Conservation (phyloP, 306 rosid genomes). For the Gastrolobium villosum region DNA sequence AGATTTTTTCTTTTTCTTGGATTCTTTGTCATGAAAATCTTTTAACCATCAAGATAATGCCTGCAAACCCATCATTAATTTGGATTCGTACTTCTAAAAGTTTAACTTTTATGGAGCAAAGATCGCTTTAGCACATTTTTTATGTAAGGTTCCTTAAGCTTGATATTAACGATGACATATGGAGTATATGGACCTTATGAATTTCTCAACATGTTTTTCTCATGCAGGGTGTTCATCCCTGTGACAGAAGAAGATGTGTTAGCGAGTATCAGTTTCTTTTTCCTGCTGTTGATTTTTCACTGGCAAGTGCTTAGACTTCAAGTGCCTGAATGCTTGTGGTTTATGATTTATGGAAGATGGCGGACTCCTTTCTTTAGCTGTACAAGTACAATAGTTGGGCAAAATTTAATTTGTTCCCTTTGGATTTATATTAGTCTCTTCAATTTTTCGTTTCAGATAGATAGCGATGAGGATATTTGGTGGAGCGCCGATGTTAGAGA, state of each 20-base stretch:
- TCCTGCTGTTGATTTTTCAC: constrained; percentile 93
- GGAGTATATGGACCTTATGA: constrained; percentile 22
- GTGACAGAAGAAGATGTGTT: constrained; percentile 85
- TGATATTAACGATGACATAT: constrained; percentile 25
- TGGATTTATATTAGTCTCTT: constrained; percentile 40
- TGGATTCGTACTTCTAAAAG: constrained; percentile 21
- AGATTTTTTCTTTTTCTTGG: constrained; percentile 3
- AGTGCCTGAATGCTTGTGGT: constrained; percentile 8
- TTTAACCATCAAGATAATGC: constrained; percentile 6
- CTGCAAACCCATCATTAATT: constrained; percentile 1
- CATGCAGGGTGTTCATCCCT: constrained; percentile 92
- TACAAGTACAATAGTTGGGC: constrained; percentile 25
- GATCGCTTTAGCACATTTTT: neutral
- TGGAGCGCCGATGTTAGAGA: constrained; percentile 87
- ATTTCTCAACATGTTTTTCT: constrained; percentile 25
- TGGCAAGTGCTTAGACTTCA: constrained; percentile 64
- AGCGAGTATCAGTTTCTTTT: constrained; percentile 77
- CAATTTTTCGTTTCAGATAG: constrained; percentile 67
- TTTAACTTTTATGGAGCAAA: constrained; percentile 28
- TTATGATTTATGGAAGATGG: constrained; percentile 47
- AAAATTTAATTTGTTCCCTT: constrained; percentile 42
- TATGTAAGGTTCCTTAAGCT: constrained; percentile 23
- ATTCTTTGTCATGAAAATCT: neutral
- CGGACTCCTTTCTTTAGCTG: constrained; percentile 45
- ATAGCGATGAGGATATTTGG: constrained; percentile 75